These are phyloP conservation scores for Candida lessepsii DNA, from an alignment of 805 yeast genomes.

Conservation along the genomic window DNA sequence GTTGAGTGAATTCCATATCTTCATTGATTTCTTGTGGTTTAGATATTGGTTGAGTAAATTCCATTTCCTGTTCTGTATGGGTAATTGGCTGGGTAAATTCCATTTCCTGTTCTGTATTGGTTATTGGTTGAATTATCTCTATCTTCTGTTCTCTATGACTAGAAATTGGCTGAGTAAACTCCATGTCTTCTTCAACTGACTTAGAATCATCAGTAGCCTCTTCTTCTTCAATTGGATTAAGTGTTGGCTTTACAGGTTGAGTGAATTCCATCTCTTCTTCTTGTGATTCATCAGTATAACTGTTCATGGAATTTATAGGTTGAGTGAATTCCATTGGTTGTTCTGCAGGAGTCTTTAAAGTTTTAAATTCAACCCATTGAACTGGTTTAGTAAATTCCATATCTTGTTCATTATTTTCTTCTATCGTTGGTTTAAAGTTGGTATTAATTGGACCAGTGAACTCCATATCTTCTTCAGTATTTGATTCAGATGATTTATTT, in stretches of 20 bases:
- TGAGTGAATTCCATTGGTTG: conserved; percentile 15
- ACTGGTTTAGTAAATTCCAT: conserved; percentile 19
- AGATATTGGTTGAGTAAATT: conserved; percentile 14
- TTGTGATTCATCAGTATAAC: neutral
- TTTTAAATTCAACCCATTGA: conserved; percentile 4
- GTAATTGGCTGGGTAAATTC: conserved; percentile 14
- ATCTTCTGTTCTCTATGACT: conserved; percentile 12
- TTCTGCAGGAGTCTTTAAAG: conserved; percentile 2
- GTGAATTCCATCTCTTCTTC: conserved; percentile 15
- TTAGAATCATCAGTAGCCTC: neutral
- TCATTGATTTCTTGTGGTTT: neutral
- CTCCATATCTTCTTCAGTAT: conserved; percentile 18
- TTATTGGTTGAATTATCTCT: conserved; percentile 25
- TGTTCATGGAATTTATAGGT: neutral
- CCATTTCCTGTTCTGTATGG: conserved; percentile 11
- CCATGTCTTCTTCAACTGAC: neutral
- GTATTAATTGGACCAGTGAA: conserved; percentile 15
- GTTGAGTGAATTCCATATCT: conserved; percentile 17
- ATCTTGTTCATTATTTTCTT: conserved; percentile 10
- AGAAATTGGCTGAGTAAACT: too few species aligned
- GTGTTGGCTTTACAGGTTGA: conserved; percentile 9
- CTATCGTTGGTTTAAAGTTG: neutral
- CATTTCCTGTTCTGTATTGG: conserved; percentile 10
- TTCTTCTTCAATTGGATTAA: neutral
- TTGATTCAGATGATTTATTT: neutral